phyloP scores from a whole-genome alignment of 164 flowering plant genomes.

The Aristolochia contorta region DNA sequence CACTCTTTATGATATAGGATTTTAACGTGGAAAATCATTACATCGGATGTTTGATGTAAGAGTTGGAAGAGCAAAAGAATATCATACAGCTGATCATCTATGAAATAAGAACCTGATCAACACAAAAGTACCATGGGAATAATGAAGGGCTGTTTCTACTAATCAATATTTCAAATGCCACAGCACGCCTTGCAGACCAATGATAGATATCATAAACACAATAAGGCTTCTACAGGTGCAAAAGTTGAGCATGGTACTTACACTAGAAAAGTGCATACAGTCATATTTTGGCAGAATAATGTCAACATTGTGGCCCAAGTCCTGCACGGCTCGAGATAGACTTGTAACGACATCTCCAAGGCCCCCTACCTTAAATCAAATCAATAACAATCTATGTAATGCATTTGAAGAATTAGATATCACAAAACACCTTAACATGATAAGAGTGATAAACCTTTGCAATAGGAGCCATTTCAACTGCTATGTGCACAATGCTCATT shows the following conservation, averaged over 20 bases:
- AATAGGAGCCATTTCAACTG: slow-evolving; percentile 99
- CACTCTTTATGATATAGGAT: too few relatives aligned
- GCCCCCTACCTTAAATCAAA: slow-evolving; percentile 79
- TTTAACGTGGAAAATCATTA: too few relatives aligned
- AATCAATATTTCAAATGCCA: too few relatives aligned
- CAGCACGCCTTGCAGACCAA: too few relatives aligned
- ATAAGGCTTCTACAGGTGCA: too few relatives aligned
- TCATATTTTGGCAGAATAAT: slow-evolving; percentile 96
- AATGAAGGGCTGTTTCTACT: too few relatives aligned
- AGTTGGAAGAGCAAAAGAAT: too few relatives aligned
- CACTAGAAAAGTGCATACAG: slow-evolving; percentile 71
- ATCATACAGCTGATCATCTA: too few relatives aligned
- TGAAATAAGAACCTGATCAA: too few relatives aligned
- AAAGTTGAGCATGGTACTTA: slow-evolving; percentile 29
- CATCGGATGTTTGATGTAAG: too few relatives aligned
- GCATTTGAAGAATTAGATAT: background rate
- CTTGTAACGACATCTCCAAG: slow-evolving; percentile 99
- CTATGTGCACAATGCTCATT: slow-evolving; percentile 84
- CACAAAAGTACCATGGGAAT: too few relatives aligned
- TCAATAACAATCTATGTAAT: background rate
- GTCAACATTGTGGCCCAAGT: slow-evolving; percentile 83
- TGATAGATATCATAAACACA: too few relatives aligned
- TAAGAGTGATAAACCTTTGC: slow-evolving; percentile 58
- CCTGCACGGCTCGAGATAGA: slow-evolving; percentile 96
- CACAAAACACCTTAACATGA: background rate